Percentiles rank a stretch among this genome's conserved stretches.
Evolutionary conservation across 768 basidiomycete species (phyloP).

Genomic region (Naganishia onofrii): DNA sequence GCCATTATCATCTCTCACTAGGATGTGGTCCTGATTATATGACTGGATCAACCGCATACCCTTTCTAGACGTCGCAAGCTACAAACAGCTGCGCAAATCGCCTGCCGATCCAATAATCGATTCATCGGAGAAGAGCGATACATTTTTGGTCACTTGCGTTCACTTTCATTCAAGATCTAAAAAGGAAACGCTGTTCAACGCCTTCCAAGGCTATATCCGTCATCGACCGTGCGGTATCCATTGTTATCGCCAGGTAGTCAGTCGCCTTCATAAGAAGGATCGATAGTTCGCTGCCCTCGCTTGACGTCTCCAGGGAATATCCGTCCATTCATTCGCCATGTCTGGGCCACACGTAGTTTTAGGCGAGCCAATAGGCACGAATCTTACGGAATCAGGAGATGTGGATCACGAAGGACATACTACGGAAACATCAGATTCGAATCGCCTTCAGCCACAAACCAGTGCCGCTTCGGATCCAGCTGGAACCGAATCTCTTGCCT

Average conservation of each 20-base stretch:
- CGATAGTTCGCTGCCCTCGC: background rate
- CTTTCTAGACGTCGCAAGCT: too few species aligned
- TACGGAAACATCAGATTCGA: background rate
- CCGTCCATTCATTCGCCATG: constrained; percentile 15
- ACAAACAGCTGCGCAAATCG: too few species aligned
- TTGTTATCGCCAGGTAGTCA: background rate
- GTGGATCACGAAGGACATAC: background rate
- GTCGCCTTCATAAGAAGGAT: background rate
- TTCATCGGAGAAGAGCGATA: constrained; percentile 23
- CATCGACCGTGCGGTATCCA: background rate
- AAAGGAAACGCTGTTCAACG: background rate
- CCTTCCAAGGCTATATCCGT: constrained; percentile 12
- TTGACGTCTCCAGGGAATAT: background rate
- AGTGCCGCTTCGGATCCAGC: background rate
- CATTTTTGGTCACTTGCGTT: constrained; percentile 21
- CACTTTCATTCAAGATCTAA: background rate
- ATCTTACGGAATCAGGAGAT: background rate
- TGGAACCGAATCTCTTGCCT: constrained; percentile 3
- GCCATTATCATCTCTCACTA: too few species aligned
- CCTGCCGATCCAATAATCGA: constrained; percentile 2
- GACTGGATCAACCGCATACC: too few species aligned
- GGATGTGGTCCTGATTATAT: too few species aligned
- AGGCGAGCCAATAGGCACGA: background rate
- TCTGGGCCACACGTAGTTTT: constrained; percentile 4
- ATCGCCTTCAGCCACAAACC: background rate